A percentile compares a stretch with the other conserved stretches of the same genome.
phyloP scores from a whole-genome alignment of 208 protist genomes.

The Leishmania aethiopica region DNA sequence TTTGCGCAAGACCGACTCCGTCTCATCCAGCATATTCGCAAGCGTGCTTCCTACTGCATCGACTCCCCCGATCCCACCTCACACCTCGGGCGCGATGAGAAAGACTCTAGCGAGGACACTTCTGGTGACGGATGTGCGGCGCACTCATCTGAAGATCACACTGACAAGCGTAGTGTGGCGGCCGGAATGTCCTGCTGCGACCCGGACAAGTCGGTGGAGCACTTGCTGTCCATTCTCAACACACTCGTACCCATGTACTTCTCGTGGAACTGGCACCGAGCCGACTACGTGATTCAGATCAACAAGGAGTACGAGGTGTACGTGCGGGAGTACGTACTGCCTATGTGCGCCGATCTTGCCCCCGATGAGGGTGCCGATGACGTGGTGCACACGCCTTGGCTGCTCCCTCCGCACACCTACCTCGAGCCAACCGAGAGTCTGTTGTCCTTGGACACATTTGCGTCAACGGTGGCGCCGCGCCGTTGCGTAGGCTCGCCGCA shows the following conservation, averaged over 20 bases:
- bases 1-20: slow-evolving; percentile 60
- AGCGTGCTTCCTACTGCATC: slow-evolving; percentile 35
- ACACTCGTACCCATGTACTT: slow-evolving; percentile 87
- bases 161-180: slow-evolving; percentile 8
- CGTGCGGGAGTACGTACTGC: slow-evolving; percentile 72
- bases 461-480: background rate
- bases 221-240: slow-evolving; percentile 79
- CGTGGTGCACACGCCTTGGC: slow-evolving; percentile 41
- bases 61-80: slow-evolving; percentile 7
- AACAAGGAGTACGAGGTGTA: slow-evolving; percentile 84
- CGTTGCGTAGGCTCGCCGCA: background rate
- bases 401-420: slow-evolving; percentile 38
- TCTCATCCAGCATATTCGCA: slow-evolving; percentile 51
- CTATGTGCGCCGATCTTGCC: slow-evolving; percentile 58
- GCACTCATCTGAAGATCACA: background rate
- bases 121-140: background rate
- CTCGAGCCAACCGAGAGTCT: slow-evolving; percentile 20
- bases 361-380: slow-evolving; percentile 67
- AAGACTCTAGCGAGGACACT: slow-evolving; percentile 9
- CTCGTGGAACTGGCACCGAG: slow-evolving; percentile 88
- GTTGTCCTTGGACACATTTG: slow-evolving; percentile 18
- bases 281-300: slow-evolving; percentile 83
- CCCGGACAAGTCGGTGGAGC: slow-evolving; percentile 60
- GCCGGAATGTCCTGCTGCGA: slow-evolving; percentile 36
- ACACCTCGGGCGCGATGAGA: background rate